Conservation (phyloP, 805 yeast genomes). For the Maudiozyma pseudohumilis region DNA sequence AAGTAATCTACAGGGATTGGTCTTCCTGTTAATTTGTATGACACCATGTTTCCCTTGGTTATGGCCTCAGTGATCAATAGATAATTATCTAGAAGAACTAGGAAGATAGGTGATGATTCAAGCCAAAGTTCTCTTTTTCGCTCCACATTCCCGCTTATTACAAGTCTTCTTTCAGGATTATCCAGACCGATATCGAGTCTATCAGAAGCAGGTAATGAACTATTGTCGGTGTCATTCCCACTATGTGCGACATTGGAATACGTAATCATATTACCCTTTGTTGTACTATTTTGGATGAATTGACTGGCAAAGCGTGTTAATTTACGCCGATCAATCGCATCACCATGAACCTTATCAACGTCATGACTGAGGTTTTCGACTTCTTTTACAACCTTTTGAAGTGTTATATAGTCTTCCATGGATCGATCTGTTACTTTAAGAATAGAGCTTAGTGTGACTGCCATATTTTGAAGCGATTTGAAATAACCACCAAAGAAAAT, state of each 20-base stretch:
- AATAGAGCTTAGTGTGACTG: constrained; percentile 53
- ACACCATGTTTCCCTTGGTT: constrained; percentile 30
- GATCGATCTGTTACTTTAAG: constrained; percentile 38
- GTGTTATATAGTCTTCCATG: constrained; percentile 42
- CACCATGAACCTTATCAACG: constrained; percentile 53
- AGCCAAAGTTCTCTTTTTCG: constrained; percentile 58
- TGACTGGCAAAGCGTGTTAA: constrained; percentile 40
- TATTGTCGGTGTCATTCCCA: background rate
- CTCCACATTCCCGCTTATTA: constrained; percentile 47
- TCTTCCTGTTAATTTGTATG: constrained; percentile 39
- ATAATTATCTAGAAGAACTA: constrained; percentile 63
- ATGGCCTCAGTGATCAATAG: constrained; percentile 53
- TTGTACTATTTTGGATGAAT: constrained; percentile 16
- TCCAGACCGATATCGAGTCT: constrained; percentile 37
- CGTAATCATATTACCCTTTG: constrained; percentile 18
- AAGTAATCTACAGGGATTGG: constrained; percentile 56
- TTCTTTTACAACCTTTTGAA: constrained; percentile 44
- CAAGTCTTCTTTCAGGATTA: constrained; percentile 46
- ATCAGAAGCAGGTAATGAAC: constrained; percentile 7
- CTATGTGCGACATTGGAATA: constrained; percentile 16
- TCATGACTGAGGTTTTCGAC: constrained; percentile 45
- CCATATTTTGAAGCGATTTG: constrained; percentile 46
- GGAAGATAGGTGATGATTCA: constrained; percentile 40
- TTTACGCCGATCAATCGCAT: constrained; percentile 48
- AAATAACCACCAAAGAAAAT: constrained; percentile 49